Conservation (phyloP, 2,329 filamentous ascomycete genomes). For the Lecanoromycetidae sp. region DNA sequence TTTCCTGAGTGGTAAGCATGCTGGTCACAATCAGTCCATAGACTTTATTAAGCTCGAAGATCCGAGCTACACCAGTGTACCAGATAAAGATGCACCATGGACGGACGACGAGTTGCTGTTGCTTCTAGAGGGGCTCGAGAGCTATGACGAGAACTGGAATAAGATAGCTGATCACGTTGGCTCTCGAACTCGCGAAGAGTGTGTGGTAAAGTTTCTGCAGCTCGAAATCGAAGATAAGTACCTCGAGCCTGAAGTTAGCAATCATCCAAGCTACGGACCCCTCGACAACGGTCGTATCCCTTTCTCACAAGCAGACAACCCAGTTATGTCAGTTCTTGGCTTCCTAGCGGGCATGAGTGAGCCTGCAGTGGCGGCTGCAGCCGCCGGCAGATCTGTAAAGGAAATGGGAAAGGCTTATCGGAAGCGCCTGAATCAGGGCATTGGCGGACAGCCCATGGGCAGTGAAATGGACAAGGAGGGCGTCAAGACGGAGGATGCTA, state of each 20-base stretch:
- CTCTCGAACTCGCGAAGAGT: conserved; percentile 85
- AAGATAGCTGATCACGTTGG: conserved; percentile 85
- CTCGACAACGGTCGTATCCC: conserved; percentile 65
- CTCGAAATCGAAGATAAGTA: conserved; percentile 97
- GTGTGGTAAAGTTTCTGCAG: conserved; percentile 90
- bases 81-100: conserved; percentile 81
- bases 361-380: conserved; percentile 77
- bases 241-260: conserved; percentile 59
- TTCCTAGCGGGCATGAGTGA: conserved; percentile 88
- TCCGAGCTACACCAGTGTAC: conserved; percentile 62
- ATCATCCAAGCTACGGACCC: conserved; percentile 54
- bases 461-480: conserved; percentile 33
- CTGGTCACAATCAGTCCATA: conserved; percentile 60
- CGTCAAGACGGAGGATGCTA: conserved; percentile 45
- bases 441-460: conserved; percentile 31
- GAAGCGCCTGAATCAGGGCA: conserved; percentile 58
- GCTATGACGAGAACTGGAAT: conserved; percentile 92
- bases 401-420: conserved; percentile 72
- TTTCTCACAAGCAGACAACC: conserved; percentile 87
- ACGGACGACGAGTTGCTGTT: conserved; percentile 80
- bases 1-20: conserved; percentile 72
- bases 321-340: conserved; percentile 88
- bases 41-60: conserved; percentile 89
- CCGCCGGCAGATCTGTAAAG: conserved; percentile 75
- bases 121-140: conserved; percentile 79